Evolutionary conservation across 495 filamentous ascomycete genomes (phyloP).

Genomic region (Neurospora tetrasperma): DNA sequence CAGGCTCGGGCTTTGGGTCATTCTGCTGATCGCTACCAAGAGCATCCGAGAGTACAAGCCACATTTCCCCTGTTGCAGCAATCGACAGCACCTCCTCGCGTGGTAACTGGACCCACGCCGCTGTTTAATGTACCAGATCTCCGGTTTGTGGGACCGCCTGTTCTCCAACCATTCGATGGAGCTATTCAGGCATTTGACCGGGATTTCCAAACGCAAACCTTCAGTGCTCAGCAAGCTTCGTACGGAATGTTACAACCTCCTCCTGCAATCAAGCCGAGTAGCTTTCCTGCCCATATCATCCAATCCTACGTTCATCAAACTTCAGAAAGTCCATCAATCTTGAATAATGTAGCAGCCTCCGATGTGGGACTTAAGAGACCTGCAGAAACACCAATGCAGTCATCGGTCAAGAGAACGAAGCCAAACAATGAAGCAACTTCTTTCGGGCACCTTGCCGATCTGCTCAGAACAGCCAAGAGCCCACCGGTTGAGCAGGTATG

Average conservation of each 20-base stretch:
- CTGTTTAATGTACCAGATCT: not conserved
- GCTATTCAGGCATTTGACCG: not conserved
- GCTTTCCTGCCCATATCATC: not conserved
- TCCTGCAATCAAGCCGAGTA: not conserved
- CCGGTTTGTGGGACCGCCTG: not conserved
- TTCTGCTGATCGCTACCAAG: not conserved
- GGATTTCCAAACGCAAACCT: not conserved
- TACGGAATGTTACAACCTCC: not conserved
- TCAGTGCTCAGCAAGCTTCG: not conserved
- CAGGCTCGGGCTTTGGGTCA: not conserved
- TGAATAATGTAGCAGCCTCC: not conserved
- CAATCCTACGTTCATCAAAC: not conserved
- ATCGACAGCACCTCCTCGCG: not conserved
- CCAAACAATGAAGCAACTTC: not conserved
- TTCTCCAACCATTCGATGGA: not conserved
- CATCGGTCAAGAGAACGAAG: not conserved
- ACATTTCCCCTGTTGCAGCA: not conserved
- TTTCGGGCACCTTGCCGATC: conserved; percentile 7
- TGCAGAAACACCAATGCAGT: not conserved
- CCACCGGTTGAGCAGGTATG: not conserved
- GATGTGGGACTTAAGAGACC: not conserved
- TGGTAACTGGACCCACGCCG: not conserved
- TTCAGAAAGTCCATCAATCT: not conserved
- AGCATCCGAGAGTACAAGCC: not conserved
- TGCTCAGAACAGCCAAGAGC: conserved; percentile 6